Base-by-base conservation (phyloP, 2,329 filamentous ascomycete genomes). In the Ceratocystis huliohia region DNA sequence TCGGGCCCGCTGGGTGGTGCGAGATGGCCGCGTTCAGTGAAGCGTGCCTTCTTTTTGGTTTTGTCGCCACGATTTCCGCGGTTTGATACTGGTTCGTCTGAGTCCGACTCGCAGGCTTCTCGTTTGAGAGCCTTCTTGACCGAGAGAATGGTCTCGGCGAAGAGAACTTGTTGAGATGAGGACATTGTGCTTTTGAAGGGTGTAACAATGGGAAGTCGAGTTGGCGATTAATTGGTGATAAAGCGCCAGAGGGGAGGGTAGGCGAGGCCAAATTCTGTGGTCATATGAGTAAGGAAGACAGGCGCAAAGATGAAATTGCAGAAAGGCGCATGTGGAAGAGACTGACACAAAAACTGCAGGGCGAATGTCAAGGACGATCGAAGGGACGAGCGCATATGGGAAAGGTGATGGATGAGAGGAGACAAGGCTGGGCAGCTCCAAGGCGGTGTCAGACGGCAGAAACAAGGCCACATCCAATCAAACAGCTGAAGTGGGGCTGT, bases 41-140 rank as follows among this genome's bases (percentile, higher is more conserved):
- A 89, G 70, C 84, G 82, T 57, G 89, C 86, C 71, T 84, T 82
- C 74, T 85, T 88, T 78, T 91, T 89, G 59, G 93, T 79, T 74
- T 92, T 93, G 75, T 90, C 84, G 69, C 88, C 88, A 72, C 88
- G 86, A 75, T 91, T 91, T 67, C 85, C 87, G 71, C 82, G 83
- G 71, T 82, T 80, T 68, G 86, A 81, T 71, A 91, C 85, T 65
- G 84, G 82, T 68, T 86, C 85, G 74, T 93, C 89, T 67, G 88
- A 89, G 62, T 92, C 89, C 71, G 86, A 89, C 69, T 90, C 89
- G 67, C 85, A 85, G 70, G 82, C 78, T 74, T 82, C 84, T 69
- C 84, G 77, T 73, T 86, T 87, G 68, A 87, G 77, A 5, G 85
- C 84, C 74, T 85, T 84, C 72, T 86, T 88, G 81, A 88, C 86